Base-by-base conservation (phyloP, 1,139 yeast species). In the Geotrichum bryndzae region DNA sequence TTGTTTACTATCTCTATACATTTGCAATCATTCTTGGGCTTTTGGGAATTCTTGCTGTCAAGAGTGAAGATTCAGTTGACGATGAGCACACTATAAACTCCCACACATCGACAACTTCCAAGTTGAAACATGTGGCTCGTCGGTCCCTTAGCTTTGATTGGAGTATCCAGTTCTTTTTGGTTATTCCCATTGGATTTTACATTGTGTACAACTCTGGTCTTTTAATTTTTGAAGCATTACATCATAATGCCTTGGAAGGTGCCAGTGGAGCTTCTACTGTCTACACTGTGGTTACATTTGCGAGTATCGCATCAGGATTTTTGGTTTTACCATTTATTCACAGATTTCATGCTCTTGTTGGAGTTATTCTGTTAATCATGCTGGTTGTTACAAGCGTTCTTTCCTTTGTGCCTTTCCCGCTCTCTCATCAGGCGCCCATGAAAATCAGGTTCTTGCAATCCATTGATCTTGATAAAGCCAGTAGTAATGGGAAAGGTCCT, bases 301-400 rank as follows among this genome's bases (percentile, higher is more conserved):
- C 79, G 25, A 74, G 81, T 65, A 76, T 73, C 57, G 74, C 79
- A 0, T 74, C 87, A 68, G 79, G 85, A 0, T 65, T 85, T 1
- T 86, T 94, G 10, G 72, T 86, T 27, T 70, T 88, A 58, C 94
- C 96, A 10, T 90, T 90, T 70, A 77, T 85, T 53, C 87, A 87
- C 75, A 87, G 88, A 68, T 70, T 88, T 58, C 88, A 88, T 71
- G 79, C 80, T 58, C 67, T 82, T 35, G 73, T 85, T 55, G 78
- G 84, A 4, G 67, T 81, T 8, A 68, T 77, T 0, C 69, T 84
- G 27, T 60, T 80, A 1, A 64, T 75, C 1, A 63, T 78, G 4
- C 70, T 80, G 7, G 59, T 78, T 35, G 64, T 74, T 41, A 80
- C 84, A 0, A 73, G 80, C 0, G 65, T 78, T 2, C 65, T 73